Conservation (phyloP, 2,329 filamentous ascomycete species). For the Ambrosiella xylebori region DNA sequence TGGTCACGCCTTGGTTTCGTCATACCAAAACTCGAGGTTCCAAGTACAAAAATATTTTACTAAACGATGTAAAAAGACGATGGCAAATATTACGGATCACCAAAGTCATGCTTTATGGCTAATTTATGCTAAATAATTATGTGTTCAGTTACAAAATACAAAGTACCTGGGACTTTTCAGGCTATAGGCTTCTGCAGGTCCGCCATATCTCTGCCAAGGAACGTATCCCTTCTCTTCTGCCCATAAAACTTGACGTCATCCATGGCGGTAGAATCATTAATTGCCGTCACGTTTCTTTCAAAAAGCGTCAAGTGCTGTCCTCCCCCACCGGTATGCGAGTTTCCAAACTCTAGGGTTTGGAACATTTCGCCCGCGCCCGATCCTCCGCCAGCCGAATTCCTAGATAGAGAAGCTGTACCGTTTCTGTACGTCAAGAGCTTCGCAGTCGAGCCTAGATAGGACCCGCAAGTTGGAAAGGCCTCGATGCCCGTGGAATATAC, state of each 20-base stretch:
- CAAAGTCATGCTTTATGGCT: too few species aligned
- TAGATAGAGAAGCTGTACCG: slow-evolving; percentile 39
- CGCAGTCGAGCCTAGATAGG: slow-evolving; percentile 17
- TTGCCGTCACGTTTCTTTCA: slow-evolving; percentile 34
- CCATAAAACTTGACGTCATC: slow-evolving; percentile 22
- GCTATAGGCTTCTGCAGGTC: background rate
- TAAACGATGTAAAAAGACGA: background rate
- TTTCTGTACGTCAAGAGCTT: slow-evolving; percentile 34
- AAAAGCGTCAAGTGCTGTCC: slow-evolving; percentile 29
- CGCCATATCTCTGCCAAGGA: background rate
- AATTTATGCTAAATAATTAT: too few species aligned
- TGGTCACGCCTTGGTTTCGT: background rate
- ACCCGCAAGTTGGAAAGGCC: slow-evolving; percentile 21
- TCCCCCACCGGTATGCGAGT: background rate
- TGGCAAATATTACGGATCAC: background rate
- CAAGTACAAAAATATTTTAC: background rate
- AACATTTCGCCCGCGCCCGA: slow-evolving; percentile 37
- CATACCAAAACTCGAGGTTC: background rate
- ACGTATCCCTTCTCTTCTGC: background rate
- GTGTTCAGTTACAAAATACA: background rate
- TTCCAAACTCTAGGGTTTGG: slow-evolving; percentile 36
- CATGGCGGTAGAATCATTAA: slow-evolving; percentile 33
- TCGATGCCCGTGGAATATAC: slow-evolving; percentile 44
- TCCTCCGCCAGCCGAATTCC: slow-evolving; percentile 26
- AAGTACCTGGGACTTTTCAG: background rate